Conservation (phyloP, 208 protist species). For the Acanthamoeba sp. region DNA sequence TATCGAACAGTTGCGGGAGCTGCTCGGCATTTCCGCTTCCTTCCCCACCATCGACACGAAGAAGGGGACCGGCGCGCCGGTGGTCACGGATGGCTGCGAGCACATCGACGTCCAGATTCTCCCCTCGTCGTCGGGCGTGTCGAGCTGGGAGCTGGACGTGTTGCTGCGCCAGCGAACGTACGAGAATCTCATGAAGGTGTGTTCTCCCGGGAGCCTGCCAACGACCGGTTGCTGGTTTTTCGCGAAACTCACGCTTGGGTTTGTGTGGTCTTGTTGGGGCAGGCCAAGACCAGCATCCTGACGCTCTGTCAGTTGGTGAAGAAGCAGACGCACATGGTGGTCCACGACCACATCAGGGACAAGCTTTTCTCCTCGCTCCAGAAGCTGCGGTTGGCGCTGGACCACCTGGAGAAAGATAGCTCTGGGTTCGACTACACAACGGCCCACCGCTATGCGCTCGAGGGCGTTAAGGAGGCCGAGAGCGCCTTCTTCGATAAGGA, state of each 20-base stretch:
- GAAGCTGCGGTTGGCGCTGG: conserved; percentile 30
- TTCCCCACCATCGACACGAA: background rate
- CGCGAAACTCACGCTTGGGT: too few relatives aligned
- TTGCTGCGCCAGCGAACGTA: conserved; percentile 63
- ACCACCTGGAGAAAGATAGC: conserved; percentile 1
- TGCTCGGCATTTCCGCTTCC: conserved; percentile 70
- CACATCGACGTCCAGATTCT: background rate
- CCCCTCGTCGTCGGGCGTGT: background rate
- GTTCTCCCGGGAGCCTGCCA: background rate
- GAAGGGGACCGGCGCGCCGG: background rate
- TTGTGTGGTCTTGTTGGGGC: background rate
- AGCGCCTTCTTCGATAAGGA: conserved; percentile 86
- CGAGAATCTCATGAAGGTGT: conserved; percentile 58
- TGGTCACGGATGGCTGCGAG: background rate
- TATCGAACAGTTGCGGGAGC: conserved; percentile 79
- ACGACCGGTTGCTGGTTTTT: too few relatives aligned
- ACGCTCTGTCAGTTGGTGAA: conserved; percentile 78
- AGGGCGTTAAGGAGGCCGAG: conserved; percentile 74
- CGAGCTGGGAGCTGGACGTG: conserved; percentile 67
- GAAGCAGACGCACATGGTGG: conserved; percentile 81
- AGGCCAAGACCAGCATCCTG: conserved; percentile 70
- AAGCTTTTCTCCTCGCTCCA: conserved; percentile 62
- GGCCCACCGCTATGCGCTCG: conserved; percentile 38
- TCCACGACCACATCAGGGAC: conserved; percentile 82
- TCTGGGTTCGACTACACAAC: conserved; percentile 36